Conservation (phyloP, 305 asterid genomes). For the Fraxinus sp. region DNA sequence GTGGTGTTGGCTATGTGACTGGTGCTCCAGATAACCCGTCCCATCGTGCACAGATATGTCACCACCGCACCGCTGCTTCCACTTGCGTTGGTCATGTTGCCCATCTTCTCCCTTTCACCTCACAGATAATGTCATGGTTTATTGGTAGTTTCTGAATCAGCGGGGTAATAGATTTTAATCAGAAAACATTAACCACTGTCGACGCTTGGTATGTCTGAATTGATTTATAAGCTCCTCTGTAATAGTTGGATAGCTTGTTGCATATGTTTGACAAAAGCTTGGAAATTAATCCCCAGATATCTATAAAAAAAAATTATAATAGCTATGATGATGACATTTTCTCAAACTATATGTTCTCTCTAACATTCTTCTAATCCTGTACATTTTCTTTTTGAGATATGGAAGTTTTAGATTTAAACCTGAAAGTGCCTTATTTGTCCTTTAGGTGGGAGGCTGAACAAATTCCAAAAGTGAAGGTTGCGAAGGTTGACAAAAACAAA, state of each 20-base stretch:
- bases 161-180: not conserved
- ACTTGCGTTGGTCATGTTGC: not conserved
- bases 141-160: not conserved
- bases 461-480: slow-evolving; percentile 73
- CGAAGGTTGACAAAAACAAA: slow-evolving; percentile 47
- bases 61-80: not conserved
- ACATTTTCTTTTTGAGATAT: not conserved
- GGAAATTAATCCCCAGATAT: not conserved
- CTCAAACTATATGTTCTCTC: not conserved
- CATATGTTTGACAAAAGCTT: not conserved
- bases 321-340: not conserved
- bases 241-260: not conserved
- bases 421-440: slow-evolving; percentile 22
- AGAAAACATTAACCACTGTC: not conserved
- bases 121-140: not conserved
- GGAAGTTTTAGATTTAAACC: slow-evolving; percentile 20
- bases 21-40: not conserved
- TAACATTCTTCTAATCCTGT: not conserved
- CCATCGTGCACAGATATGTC: not conserved
- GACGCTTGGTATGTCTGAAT: not conserved
- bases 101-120: not conserved
- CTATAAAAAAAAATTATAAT: not conserved
- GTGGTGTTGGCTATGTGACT: not conserved
- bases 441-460: slow-evolving; percentile 82
- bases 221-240: not conserved